Conservation (phyloP, 306 rosid genomes). For the Cyamopsis tetragonoloba region DNA sequence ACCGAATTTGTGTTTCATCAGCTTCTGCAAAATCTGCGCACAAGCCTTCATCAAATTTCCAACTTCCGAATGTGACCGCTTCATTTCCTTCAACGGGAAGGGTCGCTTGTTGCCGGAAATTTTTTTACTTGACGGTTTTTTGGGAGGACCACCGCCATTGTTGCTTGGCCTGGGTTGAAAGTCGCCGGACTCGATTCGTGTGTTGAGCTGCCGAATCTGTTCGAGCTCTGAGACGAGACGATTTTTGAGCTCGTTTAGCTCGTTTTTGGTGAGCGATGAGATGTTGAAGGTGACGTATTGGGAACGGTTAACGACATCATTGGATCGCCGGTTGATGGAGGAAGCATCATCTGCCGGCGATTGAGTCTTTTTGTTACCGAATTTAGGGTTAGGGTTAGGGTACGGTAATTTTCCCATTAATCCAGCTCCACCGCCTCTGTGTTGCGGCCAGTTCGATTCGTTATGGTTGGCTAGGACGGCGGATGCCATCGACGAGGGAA, state of each 20-base stretch:
- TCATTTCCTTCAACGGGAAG: constrained; percentile 48
- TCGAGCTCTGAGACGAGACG: constrained; percentile 62
- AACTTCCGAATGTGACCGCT: constrained; percentile 50
- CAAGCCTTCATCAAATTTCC: constrained; percentile 61
- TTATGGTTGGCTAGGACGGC: constrained; percentile 74
- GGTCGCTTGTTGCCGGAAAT: constrained; percentile 63
- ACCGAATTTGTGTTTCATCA: constrained; percentile 73
- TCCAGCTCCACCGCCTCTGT: constrained; percentile 65
- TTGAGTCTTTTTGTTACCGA: constrained; percentile 53
- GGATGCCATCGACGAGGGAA: constrained; percentile 57
- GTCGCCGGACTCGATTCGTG: constrained; percentile 56
- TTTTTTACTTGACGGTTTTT: constrained; percentile 59
- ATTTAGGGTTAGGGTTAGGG: constrained; percentile 61
- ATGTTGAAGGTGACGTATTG: constrained; percentile 62
- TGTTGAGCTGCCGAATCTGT: constrained; percentile 58
- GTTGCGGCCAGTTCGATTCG: constrained; percentile 70
- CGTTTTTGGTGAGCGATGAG: constrained; percentile 48
- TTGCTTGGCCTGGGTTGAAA: constrained; percentile 23
- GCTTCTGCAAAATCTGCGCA: constrained; percentile 56
- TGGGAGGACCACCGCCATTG: constrained; percentile 31
- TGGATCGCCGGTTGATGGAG: constrained; percentile 59
- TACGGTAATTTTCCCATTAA: constrained; percentile 81
- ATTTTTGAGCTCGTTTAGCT: constrained; percentile 60
- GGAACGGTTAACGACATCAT: constrained; percentile 30
- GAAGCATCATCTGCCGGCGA: constrained; percentile 83